phyloP scores from a whole-genome alignment of 2,329 filamentous ascomycete genomes.

The Parastagonospora avenae region DNA sequence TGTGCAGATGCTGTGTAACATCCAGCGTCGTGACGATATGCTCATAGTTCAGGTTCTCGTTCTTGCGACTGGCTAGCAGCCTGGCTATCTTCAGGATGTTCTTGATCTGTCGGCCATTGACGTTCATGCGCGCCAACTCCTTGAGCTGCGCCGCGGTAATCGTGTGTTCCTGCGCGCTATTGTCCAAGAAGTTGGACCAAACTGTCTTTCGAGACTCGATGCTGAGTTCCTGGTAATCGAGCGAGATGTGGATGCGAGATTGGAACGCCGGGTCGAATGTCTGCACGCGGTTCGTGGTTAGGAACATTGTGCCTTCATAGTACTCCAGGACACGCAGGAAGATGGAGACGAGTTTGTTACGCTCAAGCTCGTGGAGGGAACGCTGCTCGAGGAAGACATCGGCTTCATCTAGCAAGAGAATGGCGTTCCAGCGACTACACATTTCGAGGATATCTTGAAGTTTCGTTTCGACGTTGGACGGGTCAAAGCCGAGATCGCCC shows the following conservation, averaged over 20 bases:
- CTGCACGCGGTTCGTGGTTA: constrained; percentile 43
- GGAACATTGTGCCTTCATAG: constrained; percentile 42
- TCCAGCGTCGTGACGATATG: constrained; percentile 45
- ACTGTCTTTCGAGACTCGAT: constrained; percentile 42
- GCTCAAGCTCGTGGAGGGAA: constrained; percentile 34
- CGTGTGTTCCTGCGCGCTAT: constrained; percentile 17
- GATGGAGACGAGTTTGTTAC: constrained; percentile 48
- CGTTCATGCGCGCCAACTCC: constrained; percentile 47
- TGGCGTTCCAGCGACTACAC: constrained; percentile 66
- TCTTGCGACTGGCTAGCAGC: constrained; percentile 32
- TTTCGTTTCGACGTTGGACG: constrained; percentile 66
- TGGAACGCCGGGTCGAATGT: constrained; percentile 41
- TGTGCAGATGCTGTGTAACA: constrained; percentile 49
- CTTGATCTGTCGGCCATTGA: constrained; percentile 61
- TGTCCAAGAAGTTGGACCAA: constrained; percentile 46
- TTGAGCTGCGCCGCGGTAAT: constrained; percentile 17
- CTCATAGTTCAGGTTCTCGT: constrained; percentile 31
- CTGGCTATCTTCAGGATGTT: constrained; percentile 47
- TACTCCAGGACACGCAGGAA: constrained; percentile 44
- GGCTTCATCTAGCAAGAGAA: constrained; percentile 75
- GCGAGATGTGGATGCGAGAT: constrained; percentile 38
- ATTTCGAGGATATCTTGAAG: constrained; percentile 83
- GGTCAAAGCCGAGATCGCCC: constrained; percentile 70
- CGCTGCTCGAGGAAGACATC: constrained; percentile 60
- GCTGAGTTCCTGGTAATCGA: constrained; percentile 35